phyloP scores from a whole-genome alignment of 148 eudicot species.

The Silene conica region DNA sequence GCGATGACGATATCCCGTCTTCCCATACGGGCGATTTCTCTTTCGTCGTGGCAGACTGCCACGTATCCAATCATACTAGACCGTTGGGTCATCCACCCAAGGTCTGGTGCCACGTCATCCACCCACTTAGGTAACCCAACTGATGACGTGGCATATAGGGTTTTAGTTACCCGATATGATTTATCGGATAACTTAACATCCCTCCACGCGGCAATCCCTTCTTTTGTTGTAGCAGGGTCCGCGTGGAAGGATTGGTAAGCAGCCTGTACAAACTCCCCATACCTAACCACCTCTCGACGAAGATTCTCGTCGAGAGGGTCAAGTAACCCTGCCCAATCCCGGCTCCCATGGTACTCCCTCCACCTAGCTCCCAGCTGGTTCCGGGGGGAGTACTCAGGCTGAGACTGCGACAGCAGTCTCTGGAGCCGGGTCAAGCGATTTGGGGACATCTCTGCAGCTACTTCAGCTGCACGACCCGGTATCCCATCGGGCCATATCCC shows the following conservation, averaged over 20 bases:
- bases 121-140: slow-evolving; percentile 87
- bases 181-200: slow-evolving; percentile 65
- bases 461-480: slow-evolving; percentile 33
- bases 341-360: slow-evolving; percentile 80
- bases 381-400: slow-evolving; percentile 70
- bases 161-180: slow-evolving; percentile 65
- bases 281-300: slow-evolving; percentile 84
- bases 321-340: slow-evolving; percentile 78
- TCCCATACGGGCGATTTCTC: slow-evolving; percentile 84
- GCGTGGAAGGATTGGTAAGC: slow-evolving; percentile 80
- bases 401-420: slow-evolving; percentile 50
- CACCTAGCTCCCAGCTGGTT: slow-evolving; percentile 63
- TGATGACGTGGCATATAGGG: slow-evolving; percentile 78
- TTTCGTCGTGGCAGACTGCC: slow-evolving; percentile 67
- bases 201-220: slow-evolving; percentile 26
- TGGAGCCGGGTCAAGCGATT: slow-evolving; percentile 57
- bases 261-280: slow-evolving; percentile 90
- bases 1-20: slow-evolving; percentile 86
- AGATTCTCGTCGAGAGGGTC: slow-evolving; percentile 97
- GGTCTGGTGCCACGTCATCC: slow-evolving; percentile 92
- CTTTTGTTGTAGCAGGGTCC: slow-evolving; percentile 60
- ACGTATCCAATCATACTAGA: slow-evolving; percentile 92
- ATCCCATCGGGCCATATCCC: slow-evolving; percentile 60
- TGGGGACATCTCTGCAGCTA: slow-evolving; percentile 77
- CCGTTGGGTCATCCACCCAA: slow-evolving; percentile 97